Conservation (phyloP, 164 flowering plant species). For the Umbilicus rupestris region DNA sequence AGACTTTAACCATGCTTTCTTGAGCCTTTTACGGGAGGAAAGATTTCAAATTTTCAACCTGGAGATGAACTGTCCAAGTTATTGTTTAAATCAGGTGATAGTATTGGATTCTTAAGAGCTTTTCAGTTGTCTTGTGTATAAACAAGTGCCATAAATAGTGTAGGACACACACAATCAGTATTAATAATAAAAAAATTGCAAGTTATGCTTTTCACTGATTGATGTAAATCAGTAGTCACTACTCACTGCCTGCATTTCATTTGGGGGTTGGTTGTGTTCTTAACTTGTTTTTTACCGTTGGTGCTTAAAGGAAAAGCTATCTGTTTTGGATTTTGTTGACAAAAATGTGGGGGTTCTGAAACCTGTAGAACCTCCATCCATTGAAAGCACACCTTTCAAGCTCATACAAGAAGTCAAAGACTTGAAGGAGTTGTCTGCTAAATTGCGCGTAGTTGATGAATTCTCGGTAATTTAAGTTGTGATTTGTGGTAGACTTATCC, state of each 20-base stretch:
- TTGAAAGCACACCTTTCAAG: slow-evolving; percentile 66
- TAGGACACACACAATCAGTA: not conserved
- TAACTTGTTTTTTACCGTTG: slow-evolving; percentile 6
- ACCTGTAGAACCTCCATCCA: slow-evolving; percentile 44
- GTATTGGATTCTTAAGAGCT: not conserved
- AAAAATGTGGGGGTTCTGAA: slow-evolving; percentile 24
- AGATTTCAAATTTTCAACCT: not conserved
- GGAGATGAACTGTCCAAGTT: not conserved
- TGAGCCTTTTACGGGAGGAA: not conserved
- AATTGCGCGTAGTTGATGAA: slow-evolving; percentile 57
- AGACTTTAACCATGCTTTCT: not conserved
- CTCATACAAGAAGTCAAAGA: slow-evolving; percentile 71
- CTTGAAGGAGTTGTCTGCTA: slow-evolving; percentile 71
- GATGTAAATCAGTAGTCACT: not conserved
- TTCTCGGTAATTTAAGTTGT: slow-evolving; percentile 58
- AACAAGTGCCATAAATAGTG: not conserved
- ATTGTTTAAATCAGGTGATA: not conserved
- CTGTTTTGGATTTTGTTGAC: slow-evolving; percentile 68
- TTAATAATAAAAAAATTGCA: not conserved
- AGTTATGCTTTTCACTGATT: not conserved
- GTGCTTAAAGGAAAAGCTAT: slow-evolving; percentile 49
- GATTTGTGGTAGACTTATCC: not conserved
- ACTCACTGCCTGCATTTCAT: not conserved
- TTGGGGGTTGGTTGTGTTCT: not conserved
- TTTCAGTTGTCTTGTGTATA: not conserved